Conservation (phyloP, 1,284 basidiomycete genomes). For the Leccinum griseonigrum region DNA sequence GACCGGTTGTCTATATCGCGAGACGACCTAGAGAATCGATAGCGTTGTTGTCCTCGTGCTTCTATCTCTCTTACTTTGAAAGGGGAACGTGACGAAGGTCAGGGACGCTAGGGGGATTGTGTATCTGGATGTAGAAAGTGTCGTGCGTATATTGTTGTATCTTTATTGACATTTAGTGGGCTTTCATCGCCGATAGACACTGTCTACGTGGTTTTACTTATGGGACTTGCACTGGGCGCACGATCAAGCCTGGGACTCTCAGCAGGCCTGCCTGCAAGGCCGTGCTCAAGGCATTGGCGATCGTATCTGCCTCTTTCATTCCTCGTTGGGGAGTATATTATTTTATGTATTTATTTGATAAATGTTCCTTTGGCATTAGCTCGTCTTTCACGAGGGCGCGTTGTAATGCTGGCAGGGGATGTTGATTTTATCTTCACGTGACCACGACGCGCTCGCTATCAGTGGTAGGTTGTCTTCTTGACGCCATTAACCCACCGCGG, state of each 20-base stretch:
- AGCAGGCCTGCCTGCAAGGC: too few species aligned
- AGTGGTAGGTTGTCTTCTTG: neutral
- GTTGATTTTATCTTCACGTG: conserved; percentile 22
- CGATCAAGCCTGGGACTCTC: too few species aligned
- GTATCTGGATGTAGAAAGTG: neutral
- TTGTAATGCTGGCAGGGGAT: neutral
- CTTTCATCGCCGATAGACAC: neutral
- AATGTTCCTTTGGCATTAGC: too few species aligned
- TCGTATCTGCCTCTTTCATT: neutral
- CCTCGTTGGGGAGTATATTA: neutral
- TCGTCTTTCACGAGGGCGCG: too few species aligned
- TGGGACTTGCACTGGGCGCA: neutral
- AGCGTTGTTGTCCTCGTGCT: neutral
- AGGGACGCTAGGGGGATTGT: neutral
- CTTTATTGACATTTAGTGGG: neutral
- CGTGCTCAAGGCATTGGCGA: too few species aligned
- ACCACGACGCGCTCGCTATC: conserved; percentile 11
- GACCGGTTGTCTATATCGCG: conserved; percentile 8
- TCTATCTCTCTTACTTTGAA: neutral
- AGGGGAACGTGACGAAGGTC: neutral
- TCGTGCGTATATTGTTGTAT: conserved; percentile 7
- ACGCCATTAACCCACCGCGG: neutral
- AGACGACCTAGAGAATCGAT: neutral
- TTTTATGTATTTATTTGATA: neutral
- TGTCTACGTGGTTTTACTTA: neutral